phyloP scores from a whole-genome alignment of 2,329 filamentous ascomycete genomes.

The Monilinia fructicola region DNA sequence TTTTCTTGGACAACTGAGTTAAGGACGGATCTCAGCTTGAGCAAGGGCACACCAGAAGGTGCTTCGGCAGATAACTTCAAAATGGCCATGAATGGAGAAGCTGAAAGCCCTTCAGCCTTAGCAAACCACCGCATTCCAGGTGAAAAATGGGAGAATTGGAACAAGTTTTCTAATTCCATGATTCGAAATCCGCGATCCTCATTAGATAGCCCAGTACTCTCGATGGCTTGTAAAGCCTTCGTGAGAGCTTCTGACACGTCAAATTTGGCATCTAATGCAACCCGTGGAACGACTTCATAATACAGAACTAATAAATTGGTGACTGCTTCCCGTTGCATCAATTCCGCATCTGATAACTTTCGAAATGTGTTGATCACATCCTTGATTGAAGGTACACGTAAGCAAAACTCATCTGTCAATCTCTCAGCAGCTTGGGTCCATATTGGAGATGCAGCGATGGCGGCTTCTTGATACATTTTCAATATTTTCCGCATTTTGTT shows the following conservation, averaged over 20 bases:
- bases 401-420: constrained; percentile 72
- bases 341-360: constrained; percentile 63
- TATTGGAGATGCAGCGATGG: constrained; percentile 44
- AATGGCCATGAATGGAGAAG: constrained; percentile 72
- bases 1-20: constrained; percentile 62
- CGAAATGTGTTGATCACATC: constrained; percentile 75
- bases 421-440: constrained; percentile 71
- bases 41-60: constrained; percentile 49
- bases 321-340: constrained; percentile 75
- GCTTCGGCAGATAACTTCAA: constrained; percentile 58
- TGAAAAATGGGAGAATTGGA: constrained; percentile 77
- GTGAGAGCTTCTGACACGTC: constrained; percentile 80
- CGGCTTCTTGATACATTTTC: constrained; percentile 46
- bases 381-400: constrained; percentile 77
- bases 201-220: constrained; percentile 46
- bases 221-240: constrained; percentile 62
- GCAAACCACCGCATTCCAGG: constrained; percentile 89
- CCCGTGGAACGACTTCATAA: constrained; percentile 76
- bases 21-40: constrained; percentile 56
- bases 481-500: constrained; percentile 64
- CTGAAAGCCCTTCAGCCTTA: constrained; percentile 61
- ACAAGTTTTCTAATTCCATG: constrained; percentile 77
- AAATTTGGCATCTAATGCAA: constrained; percentile 80
- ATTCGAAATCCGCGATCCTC: constrained; percentile 58
- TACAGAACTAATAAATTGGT: constrained; percentile 79